Conservation (phyloP, 192 early-diverging fungal genomes). For the Coemansia sp. region DNA sequence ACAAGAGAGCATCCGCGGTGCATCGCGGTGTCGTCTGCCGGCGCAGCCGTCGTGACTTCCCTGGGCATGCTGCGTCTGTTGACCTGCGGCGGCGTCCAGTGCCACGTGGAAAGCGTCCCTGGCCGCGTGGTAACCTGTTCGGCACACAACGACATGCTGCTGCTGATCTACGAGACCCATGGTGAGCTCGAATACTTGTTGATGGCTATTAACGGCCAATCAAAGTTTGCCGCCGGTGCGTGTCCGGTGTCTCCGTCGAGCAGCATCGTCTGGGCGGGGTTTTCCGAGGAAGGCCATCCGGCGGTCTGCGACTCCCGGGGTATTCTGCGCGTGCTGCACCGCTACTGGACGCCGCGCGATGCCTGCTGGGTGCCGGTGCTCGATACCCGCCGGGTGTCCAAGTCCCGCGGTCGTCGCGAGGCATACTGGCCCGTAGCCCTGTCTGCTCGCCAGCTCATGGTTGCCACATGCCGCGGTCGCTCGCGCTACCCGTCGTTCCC, state of each 20-base stretch:
- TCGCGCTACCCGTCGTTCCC: slow-evolving; percentile 63
- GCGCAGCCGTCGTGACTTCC: slow-evolving; percentile 71
- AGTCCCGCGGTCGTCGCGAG: slow-evolving; percentile 52
- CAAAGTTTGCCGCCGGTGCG: slow-evolving; percentile 34
- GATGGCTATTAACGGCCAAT: slow-evolving; percentile 38
- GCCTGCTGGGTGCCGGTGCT: slow-evolving; percentile 82
- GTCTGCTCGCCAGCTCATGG: slow-evolving; percentile 65
- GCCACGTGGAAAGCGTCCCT: slow-evolving; percentile 63
- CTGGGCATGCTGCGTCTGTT: slow-evolving; percentile 76
- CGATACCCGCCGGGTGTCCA: slow-evolving; percentile 56
- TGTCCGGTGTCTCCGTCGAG: slow-evolving; percentile 64
- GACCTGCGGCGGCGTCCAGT: slow-evolving; percentile 74
- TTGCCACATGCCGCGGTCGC: slow-evolving; percentile 59
- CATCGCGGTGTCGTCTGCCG: slow-evolving; percentile 67
- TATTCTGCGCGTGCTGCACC: slow-evolving; percentile 67
- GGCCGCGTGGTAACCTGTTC: slow-evolving; percentile 48
- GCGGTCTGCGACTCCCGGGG: slow-evolving; percentile 78
- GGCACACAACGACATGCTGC: slow-evolving; percentile 36
- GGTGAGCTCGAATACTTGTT: slow-evolving; percentile 38
- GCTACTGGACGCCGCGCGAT: slow-evolving; percentile 54
- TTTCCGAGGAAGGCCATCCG: slow-evolving; percentile 75
- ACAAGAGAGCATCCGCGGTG: slow-evolving; percentile 67
- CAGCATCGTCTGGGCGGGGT: slow-evolving; percentile 77
- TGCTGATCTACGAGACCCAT: slow-evolving; percentile 31
- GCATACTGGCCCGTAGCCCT: slow-evolving; percentile 86